Percentiles rank a stretch among this genome's conserved stretches.
phyloP scores from a whole-genome alignment of 169 alveolate species.

The Plasmodium cynomolgi region DNA sequence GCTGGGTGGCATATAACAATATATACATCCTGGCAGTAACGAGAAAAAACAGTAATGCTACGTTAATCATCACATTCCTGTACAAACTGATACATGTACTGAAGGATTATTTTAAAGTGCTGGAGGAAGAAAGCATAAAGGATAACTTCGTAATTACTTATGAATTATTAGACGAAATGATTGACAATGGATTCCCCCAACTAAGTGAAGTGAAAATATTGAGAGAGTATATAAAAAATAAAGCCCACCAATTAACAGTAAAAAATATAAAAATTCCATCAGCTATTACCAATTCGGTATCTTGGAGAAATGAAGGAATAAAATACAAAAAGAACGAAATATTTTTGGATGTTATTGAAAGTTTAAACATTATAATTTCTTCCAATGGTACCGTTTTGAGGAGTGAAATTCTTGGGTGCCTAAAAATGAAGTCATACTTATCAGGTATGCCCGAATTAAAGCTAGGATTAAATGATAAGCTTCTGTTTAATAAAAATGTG shows the following conservation, averaged over 20 bases:
- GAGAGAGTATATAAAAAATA: conserved; percentile 88
- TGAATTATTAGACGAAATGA: conserved; percentile 99
- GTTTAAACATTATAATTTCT: conserved; percentile 92
- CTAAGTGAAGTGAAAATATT: conserved; percentile 89
- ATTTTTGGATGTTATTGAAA: conserved; percentile 99
- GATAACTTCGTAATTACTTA: conserved; percentile 99
- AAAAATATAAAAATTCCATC: conserved; percentile 91
- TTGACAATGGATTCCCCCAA: conserved; percentile 99
- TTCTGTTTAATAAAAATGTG: conserved; percentile 83
- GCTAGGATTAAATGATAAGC: conserved; percentile 98
- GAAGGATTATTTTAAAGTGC: conserved; percentile 95
- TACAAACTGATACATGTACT: conserved; percentile 88
- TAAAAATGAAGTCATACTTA: conserved; percentile 96
- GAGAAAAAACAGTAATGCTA: conserved; percentile 82
- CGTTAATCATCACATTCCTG: conserved; percentile 80
- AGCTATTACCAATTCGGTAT: conserved; percentile 95
- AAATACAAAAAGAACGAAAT: conserved; percentile 98
- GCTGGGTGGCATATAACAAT: conserved; percentile 97
- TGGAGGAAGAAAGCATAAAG: conserved; percentile 98
- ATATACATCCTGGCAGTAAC: conserved; percentile 91
- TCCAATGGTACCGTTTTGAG: conserved; percentile 93
- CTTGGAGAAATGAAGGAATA: conserved; percentile 98
- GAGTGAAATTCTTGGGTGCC: conserved; percentile 97
- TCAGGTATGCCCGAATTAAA: conserved; percentile 99
- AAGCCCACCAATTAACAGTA: conserved; percentile 86